phyloP scores from a whole-genome alignment of 257 asterid genomes.

The Jasminum sambac region DNA sequence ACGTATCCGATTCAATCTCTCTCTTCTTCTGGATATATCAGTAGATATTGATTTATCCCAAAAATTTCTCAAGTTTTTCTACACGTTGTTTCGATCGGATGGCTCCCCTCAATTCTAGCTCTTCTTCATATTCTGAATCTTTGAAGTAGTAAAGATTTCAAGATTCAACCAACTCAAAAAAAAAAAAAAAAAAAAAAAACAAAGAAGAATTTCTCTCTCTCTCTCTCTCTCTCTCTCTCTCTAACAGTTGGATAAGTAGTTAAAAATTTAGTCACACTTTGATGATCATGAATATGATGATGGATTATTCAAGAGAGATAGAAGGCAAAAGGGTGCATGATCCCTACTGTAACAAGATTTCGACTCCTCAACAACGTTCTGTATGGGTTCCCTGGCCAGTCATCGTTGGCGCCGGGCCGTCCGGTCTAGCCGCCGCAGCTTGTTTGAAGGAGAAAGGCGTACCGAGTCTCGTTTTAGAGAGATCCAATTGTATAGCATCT shows the following conservation, averaged over 20 bases:
- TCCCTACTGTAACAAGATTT: background rate
- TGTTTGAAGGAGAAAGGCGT: slow-evolving; percentile 25
- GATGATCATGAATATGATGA: too few species aligned
- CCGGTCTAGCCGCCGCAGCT: slow-evolving; percentile 29
- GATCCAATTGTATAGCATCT: slow-evolving; percentile 26
- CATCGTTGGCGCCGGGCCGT: slow-evolving; percentile 29
- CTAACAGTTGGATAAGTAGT: slow-evolving; percentile 18
- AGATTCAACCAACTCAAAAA: background rate
- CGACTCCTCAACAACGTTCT: background rate
- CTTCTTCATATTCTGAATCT: slow-evolving; percentile 21
- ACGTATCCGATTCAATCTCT: slow-evolving; percentile 23
- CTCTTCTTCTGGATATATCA: slow-evolving; percentile 3
- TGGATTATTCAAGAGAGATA: slow-evolving; percentile 21
- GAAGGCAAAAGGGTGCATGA: slow-evolving; percentile 20
- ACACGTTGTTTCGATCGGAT: slow-evolving; percentile 31
- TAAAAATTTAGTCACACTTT: background rate
- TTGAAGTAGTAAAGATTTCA: slow-evolving; percentile 22
- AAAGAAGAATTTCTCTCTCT: too few species aligned
- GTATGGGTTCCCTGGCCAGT: slow-evolving; percentile 20
- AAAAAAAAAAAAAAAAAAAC: background rate
- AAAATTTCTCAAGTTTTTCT: slow-evolving; percentile 3
- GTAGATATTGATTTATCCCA: slow-evolving; percentile 20
- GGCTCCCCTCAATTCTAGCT: slow-evolving; percentile 13
- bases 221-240: background rate
- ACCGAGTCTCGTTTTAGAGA: slow-evolving; percentile 18